Percentiles rank a stretch among this genome's conserved stretches.
phyloP scores from a whole-genome alignment of 148 eudicot genomes.

The Beta vulgaris region DNA sequence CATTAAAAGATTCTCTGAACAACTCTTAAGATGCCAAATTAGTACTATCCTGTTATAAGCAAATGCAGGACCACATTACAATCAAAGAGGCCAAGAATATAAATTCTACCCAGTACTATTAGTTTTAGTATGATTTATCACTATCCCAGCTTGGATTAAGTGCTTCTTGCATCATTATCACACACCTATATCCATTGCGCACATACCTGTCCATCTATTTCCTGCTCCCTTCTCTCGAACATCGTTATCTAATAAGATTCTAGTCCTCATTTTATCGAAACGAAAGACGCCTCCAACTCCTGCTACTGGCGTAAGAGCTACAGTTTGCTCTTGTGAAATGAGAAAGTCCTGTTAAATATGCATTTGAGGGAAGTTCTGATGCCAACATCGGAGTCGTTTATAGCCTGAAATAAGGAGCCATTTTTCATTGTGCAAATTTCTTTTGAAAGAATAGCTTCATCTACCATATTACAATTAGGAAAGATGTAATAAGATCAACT shows the following conservation, averaged over 20 bases:
- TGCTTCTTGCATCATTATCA: conserved; percentile 24
- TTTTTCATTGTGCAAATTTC: conserved; percentile 1
- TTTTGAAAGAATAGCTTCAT: conserved; percentile 22
- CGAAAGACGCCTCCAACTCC: not conserved
- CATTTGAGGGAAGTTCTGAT: not conserved
- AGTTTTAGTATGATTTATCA: conserved; percentile 4
- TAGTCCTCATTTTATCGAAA: not conserved
- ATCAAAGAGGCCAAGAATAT: not conserved
- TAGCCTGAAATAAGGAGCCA: too few species aligned
- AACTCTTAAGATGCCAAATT: conserved; percentile 17
- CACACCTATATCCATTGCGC: conserved; percentile 9
- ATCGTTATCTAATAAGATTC: conserved; percentile 8
- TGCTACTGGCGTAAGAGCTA: too few species aligned
- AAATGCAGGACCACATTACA: conserved; percentile 9
- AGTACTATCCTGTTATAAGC: not conserved
- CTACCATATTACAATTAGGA: conserved; percentile 20
- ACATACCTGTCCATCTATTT: not conserved
- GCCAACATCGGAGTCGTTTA: too few species aligned
- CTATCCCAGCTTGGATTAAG: conserved; percentile 13
- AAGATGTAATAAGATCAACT: conserved; percentile 5
- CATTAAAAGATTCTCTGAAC: not conserved
- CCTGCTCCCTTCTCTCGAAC: conserved; percentile 16
- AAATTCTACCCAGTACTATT: not conserved
- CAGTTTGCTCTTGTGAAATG: too few species aligned
- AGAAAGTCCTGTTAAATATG: not conserved